These are phyloP conservation scores for Entelexis paramagnoliae DNA, from an alignment of 1,139 yeast genomes.

Conservation along the genomic window DNA sequence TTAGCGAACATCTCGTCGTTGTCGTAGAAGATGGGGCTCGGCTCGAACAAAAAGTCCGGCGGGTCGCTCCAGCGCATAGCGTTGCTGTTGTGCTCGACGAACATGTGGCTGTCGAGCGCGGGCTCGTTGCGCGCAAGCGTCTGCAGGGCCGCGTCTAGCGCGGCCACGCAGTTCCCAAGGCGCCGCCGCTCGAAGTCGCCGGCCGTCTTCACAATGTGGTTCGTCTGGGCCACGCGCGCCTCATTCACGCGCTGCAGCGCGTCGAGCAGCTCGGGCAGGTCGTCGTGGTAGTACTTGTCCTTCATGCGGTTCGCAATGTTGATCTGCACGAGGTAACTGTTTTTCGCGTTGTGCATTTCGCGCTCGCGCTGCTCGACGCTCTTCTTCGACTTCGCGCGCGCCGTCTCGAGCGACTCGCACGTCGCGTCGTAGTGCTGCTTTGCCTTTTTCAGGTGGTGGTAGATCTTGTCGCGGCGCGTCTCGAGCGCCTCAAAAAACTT, in stretches of 20 bases:
- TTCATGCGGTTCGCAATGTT: slow-evolving; percentile 81
- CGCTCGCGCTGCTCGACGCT: slow-evolving; percentile 53
- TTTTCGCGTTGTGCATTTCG: slow-evolving; percentile 81
- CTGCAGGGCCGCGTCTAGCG: slow-evolving; percentile 42
- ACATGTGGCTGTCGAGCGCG: slow-evolving; percentile 76
- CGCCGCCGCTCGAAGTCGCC: slow-evolving; percentile 43
- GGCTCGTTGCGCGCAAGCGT: slow-evolving; percentile 67
- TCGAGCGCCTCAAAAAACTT: slow-evolving; percentile 49
- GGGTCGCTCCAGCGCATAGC: slow-evolving; percentile 71
- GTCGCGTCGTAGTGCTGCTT: slow-evolving; percentile 68
- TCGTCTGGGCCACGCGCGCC: slow-evolving; percentile 59
- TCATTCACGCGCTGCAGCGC: slow-evolving; percentile 79
- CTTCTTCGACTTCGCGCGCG: slow-evolving; percentile 57
- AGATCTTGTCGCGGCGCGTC: slow-evolving; percentile 49
- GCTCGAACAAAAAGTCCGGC: slow-evolving; percentile 68
- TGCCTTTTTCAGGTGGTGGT: slow-evolving; percentile 57
- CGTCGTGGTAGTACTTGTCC: slow-evolving; percentile 88
- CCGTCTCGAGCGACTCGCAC: slow-evolving; percentile 71
- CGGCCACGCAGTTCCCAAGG: slow-evolving; percentile 42
- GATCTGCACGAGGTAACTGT: slow-evolving; percentile 68
- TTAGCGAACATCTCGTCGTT: slow-evolving; percentile 62
- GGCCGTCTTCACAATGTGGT: slow-evolving; percentile 48
- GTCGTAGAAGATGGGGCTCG: slow-evolving; percentile 94
- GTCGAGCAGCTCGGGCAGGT: slow-evolving; percentile 83
- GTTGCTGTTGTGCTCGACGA: slow-evolving; percentile 67